Evolutionary conservation across 345 rosid species (phyloP).

Genomic region (Eutrema japonicum): DNA sequence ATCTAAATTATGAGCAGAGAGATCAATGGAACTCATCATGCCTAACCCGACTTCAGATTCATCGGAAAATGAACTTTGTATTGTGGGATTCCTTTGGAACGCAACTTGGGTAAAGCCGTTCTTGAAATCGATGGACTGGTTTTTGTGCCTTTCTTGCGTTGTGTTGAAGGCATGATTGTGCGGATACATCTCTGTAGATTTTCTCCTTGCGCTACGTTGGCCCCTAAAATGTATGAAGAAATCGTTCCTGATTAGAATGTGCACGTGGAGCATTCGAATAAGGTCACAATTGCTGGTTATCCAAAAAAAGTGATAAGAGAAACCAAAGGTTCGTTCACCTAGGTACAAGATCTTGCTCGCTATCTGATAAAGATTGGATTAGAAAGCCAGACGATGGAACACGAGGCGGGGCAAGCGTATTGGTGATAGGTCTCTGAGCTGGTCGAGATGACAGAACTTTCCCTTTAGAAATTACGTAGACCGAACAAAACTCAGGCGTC

Average conservation of each 20-base stretch:
- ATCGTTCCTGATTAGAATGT: too few species aligned
- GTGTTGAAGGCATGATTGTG: conserved; percentile 16
- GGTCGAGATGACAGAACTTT: conserved; percentile 54
- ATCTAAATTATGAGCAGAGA: conserved; percentile 43
- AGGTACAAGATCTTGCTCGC: conserved; percentile 46
- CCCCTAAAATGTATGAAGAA: conserved; percentile 19
- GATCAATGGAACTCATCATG: conserved; percentile 24
- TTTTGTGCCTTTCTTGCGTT: conserved; percentile 5
- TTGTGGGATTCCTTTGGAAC: conserved; percentile 25
- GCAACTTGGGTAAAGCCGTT: conserved; percentile 31
- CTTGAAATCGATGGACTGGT: conserved; percentile 29
- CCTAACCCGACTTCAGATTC: conserved; percentile 22
- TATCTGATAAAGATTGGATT: conserved; percentile 34
- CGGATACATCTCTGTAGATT: conserved; percentile 16
- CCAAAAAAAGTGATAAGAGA: background rate
- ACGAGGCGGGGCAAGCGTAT: conserved; percentile 58
- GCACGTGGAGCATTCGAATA: too few species aligned
- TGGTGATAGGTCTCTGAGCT: conserved; percentile 56
- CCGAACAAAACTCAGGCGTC: conserved; percentile 76
- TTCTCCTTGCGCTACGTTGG: conserved; percentile 25
- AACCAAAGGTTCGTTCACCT: conserved; percentile 22
- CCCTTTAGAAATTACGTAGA: conserved; percentile 75
- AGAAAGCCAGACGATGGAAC: conserved; percentile 45
- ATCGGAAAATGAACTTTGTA: conserved; percentile 31
- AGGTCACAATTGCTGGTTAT: background rate